These are phyloP conservation scores for Geotrichum aggregatum DNA, from an alignment of 1,139 yeast species.

Conservation along the genomic window DNA sequence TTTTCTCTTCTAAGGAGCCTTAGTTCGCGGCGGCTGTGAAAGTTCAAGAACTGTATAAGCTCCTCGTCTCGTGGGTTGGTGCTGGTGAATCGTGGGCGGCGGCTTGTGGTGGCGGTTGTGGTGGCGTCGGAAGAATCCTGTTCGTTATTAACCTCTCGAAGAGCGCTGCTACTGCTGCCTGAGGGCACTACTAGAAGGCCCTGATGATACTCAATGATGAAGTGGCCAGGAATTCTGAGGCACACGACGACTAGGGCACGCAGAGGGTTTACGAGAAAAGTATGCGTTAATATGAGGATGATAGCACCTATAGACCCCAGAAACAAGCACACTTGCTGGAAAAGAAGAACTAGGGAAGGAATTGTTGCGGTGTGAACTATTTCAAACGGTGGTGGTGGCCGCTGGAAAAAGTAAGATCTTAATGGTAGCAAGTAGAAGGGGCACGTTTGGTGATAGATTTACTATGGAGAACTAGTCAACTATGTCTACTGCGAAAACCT, in stretches of 20 bases:
- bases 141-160: too few relatives aligned
- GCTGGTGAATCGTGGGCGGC: neutral
- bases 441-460: too few relatives aligned
- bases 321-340: slow-evolving; percentile 18
- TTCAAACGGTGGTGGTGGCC: too few relatives aligned
- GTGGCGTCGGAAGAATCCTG: neutral
- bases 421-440: too few relatives aligned
- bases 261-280: slow-evolving; percentile 19
- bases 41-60: slow-evolving; percentile 3
- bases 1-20: neutral
- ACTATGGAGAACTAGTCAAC: too few relatives aligned
- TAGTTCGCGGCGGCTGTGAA: slow-evolving; percentile 3
- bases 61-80: slow-evolving; percentile 12
- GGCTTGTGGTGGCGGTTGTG: neutral
- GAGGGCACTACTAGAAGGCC: slow-evolving; percentile 7
- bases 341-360: slow-evolving; percentile 1
- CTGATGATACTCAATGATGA: slow-evolving; percentile 14
- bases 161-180: too few relatives aligned
- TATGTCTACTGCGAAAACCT: neutral
- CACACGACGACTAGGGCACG: slow-evolving; percentile 14
- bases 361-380: slow-evolving; percentile 6
- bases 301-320: slow-evolving; percentile 17
- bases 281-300: slow-evolving; percentile 13
- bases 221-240: slow-evolving; percentile 7
- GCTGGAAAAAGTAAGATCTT: too few relatives aligned